Evolutionary conservation across 148 eudicot genomes (phyloP), one percentile per base, ranked within the genome.

Genomic region (Rhododendron williamsianum): DNA sequence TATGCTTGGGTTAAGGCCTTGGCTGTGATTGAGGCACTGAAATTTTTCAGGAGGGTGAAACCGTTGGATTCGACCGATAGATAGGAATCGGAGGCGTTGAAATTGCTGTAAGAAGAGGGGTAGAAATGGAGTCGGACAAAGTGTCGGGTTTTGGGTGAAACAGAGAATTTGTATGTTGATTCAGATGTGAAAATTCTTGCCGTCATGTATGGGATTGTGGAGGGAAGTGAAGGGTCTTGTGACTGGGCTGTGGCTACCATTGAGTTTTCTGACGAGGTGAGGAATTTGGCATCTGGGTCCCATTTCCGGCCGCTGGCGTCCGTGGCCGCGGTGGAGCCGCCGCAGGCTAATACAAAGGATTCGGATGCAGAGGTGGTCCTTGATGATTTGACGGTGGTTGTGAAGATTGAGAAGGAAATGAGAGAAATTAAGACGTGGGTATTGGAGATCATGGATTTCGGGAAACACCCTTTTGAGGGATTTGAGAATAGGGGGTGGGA

Each of bases 191-290:
- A 90, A 73, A 96, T 83, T 69, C 98, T 85, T 0, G 96, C 94
- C 0, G 89, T 91, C 98, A 95, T 96, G 87, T 92, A 95, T 0
- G 99, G 99, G 30, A 91, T 82, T 27, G 84, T 85, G 4, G 98
- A 95, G 0, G 97, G 91, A 9, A 95, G 91, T 6, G 96, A 91
- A 45, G 99, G 93, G 69, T 96, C 99, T 84, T 95, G 98, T 4
- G 83, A 79, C 41, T 90, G 87, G 11, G 99, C 95, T 2, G 81
- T 83, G 1, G 90, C 45, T 0, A 83, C 13, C 2, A 88, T 84
- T 4, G 94, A 86, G 41, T 89, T 89, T 9, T 36, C 85, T 0
- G 84, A 81, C 1, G 92, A 82, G 3, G 86, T n/a, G 8, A 95
- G 86, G 81, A 85, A 94, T 73, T 93, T 90, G 0, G n/a, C 23